A percentile compares a stretch with the other conserved stretches of the same genome.
Evolutionary conservation across 345 rosid species (phyloP).

Genomic region (Hypericum perforatum): DNA sequence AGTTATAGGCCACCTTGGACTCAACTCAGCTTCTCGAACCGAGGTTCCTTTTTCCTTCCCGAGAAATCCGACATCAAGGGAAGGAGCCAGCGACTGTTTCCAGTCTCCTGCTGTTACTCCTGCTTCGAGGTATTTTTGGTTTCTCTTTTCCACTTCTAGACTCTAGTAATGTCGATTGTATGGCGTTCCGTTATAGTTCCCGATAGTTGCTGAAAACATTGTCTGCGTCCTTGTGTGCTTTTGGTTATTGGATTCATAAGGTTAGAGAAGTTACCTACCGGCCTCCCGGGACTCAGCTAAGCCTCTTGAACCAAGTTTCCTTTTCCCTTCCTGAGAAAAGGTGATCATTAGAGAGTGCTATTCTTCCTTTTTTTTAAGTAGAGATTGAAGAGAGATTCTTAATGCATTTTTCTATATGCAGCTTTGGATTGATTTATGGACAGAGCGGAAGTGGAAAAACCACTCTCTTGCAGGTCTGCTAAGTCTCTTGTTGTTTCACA

Average conservation of each 20-base stretch:
- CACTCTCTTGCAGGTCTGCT: conserved; percentile 70
- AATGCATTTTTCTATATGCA: conserved; percentile 20
- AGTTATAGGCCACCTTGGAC: too few species aligned
- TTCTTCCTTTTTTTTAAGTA: neutral
- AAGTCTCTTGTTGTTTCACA: neutral
- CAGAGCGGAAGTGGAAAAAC: conserved; percentile 96
- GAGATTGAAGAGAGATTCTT: conserved; percentile 2
- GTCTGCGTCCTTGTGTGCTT: conserved; percentile 3
- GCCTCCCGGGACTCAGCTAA: conserved; percentile 72
- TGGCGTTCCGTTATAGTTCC: neutral
- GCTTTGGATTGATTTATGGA: conserved; percentile 94
- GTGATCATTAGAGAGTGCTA: conserved; percentile 15
- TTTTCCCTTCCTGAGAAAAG: conserved; percentile 73
- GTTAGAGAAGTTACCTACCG: conserved; percentile 58
- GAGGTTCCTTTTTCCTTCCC: conserved; percentile 1
- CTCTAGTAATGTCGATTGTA: neutral
- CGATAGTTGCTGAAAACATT: conserved; percentile 4
- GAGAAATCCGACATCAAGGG: conserved; percentile 20
- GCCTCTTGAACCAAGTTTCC: conserved; percentile 60
- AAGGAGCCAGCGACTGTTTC: conserved; percentile 7
- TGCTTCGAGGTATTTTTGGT: conserved; percentile 50
- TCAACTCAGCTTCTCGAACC: too few species aligned
- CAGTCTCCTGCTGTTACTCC: conserved; percentile 43
- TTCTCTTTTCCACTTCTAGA: neutral
- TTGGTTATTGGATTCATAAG: conserved; percentile 11